Evolutionary conservation across 768 basidiomycete genomes (phyloP), one percentile per base, ranked within the genome.

Genomic region (Exidia glandulosa): DNA sequence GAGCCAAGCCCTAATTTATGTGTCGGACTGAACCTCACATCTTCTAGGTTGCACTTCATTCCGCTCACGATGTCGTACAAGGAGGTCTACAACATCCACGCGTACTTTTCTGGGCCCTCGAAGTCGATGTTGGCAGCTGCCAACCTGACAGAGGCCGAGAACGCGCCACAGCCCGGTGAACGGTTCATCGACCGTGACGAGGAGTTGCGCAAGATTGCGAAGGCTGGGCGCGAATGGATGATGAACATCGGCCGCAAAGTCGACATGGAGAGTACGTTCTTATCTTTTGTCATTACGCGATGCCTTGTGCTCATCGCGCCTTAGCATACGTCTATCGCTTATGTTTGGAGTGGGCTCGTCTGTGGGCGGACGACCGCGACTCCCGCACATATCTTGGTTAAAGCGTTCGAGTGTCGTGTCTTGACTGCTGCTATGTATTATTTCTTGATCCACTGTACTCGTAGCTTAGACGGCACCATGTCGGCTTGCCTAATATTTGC

Each of bases 221-320:
- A 85, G 47, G 91, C 93, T 1, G 94, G 95, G n/a, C 86, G 93
- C 67, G 81, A 89, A 61, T 98, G 95, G 95, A 92, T 88, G 71
- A 80, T 82, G 66, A 88, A 84, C 1, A 79, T 91, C 23, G 91
- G 90, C 30, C 74, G 95, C 56, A 84, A 80, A 59, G 77, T 86
- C 59, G 95, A 97, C 74, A 93, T 96, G 89, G 91, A 97, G 81
- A 87, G 92, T 91, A 62, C 63, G 83, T 74, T 55, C 32, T n/a
- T 32, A 32, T 30, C 48, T 41, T 32, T 31, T 27, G 16, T 23
- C 45, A 29, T 55, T 31, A 14, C 14, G 55, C 57, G 56, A 19
- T 16, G 56, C 23, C 48, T 60, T 56, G 47, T 33, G 57, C 60
- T 34, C 14, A 41, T 10, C 1, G 45, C 23, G 25, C n/a, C 31